Evolutionary conservation across 768 basidiomycete species (phyloP), one percentile per base, ranked within the genome.

Genomic region (Chalciporus chontae): DNA sequence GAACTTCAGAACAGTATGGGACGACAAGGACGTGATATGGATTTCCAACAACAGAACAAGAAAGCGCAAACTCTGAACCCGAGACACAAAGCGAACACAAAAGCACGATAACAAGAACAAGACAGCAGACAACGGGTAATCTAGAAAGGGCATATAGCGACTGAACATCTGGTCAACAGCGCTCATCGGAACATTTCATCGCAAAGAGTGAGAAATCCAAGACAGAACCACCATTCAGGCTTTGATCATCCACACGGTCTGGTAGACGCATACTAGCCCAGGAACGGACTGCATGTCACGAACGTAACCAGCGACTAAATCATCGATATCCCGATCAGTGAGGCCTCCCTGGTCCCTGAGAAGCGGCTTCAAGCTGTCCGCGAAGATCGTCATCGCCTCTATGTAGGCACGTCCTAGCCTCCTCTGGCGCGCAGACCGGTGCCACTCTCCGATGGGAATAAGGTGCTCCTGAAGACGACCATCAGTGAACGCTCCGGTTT

Each of bases 381-480:
- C 73, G 42, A 79, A 82, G 19, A 67, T 59, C 26, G 61, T 55
- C 51, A 77, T 69, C 7, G 68, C 65, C 2, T 58, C 63, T 24
- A 76, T 69, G 56, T 75, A 75, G 2, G 56, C 65, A 26, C 53
- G 63, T 1, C 84, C 85, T 2, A 84, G 57, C 10, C 43, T 36
- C 52, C 53, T 64, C 58, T 71, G 51, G 24, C 43, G 56, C 3
- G 67, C 56, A 43, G 77, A 70, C 0, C 41, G 31, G 41, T 67
- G 71, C 84, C 81, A 84, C 8, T 68, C 64, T 5, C 85, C 86
- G 19, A 87, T 70, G 8, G 84, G 84, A 50, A 86, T 71, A 61
- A 66, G 55, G 51, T 70, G 61, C 3, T 53, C 48, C 26, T 60
- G 58, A 7, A 68, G 36, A 5, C 67, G 61, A 48, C 80, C 71